phyloP scores from a whole-genome alignment of 805 yeast species.

The Yamadazyma nakazawae region DNA sequence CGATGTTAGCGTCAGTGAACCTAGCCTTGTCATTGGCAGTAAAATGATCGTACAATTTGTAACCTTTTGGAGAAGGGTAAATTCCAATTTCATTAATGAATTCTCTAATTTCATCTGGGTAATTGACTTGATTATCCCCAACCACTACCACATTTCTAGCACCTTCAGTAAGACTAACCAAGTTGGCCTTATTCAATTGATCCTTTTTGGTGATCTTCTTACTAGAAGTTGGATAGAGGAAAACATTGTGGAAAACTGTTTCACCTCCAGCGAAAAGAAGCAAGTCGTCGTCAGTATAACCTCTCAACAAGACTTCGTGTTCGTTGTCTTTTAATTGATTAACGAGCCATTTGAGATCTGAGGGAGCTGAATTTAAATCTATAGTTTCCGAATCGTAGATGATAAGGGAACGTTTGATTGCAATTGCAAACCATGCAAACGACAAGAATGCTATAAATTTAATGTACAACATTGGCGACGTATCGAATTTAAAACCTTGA shows the following conservation, averaged over 20 bases:
- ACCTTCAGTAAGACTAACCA: conserved; percentile 57
- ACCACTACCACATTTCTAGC: conserved; percentile 78
- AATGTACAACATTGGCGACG: conserved; percentile 6
- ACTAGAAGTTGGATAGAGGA: conserved; percentile 35
- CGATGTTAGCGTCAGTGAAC: conserved; percentile 29
- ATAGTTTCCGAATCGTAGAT: conserved; percentile 30
- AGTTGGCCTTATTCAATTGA: conserved; percentile 29
- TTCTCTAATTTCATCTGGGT: conserved; percentile 48
- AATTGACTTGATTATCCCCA: conserved; percentile 40
- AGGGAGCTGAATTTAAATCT: conserved; percentile 16
- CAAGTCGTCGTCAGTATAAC: conserved; percentile 23
- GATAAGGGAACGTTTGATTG: conserved; percentile 24
- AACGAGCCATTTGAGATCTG: conserved; percentile 21
- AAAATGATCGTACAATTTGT: conserved; percentile 65
- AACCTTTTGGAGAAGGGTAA: conserved; percentile 74
- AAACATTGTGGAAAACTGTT: conserved; percentile 8
- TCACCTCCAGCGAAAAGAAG: conserved; percentile 5
- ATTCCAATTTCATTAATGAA: conserved; percentile 81
- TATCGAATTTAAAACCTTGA: conserved; percentile 1
- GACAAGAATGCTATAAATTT: conserved; percentile 12
- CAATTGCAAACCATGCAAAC: conserved; percentile 10
- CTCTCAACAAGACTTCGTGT: conserved; percentile 13
- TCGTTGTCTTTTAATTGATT: conserved; percentile 18
- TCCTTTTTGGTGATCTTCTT: conserved; percentile 29
- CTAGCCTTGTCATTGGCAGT: conserved; percentile 27